These are phyloP conservation scores for Bisporella sp. DNA, from an alignment of 2,329 filamentous ascomycete species.

Conservation along the genomic window DNA sequence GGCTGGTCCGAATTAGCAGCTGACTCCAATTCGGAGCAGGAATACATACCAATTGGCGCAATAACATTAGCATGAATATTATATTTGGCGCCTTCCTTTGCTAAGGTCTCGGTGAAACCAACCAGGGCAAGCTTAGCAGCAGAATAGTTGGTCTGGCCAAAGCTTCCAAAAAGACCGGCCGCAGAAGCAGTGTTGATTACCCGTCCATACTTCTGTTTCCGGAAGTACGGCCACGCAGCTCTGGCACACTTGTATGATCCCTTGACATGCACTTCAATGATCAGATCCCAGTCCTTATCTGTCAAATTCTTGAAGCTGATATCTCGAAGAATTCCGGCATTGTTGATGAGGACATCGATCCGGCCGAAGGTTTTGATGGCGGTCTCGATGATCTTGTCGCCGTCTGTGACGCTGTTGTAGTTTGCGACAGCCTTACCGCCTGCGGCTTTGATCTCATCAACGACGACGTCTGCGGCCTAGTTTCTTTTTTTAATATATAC, in stretches of 20 bases:
- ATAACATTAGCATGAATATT: constrained; percentile 96
- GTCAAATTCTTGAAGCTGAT: constrained; percentile 99
- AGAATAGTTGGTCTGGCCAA: constrained; percentile 95
- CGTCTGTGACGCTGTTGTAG: constrained; percentile 91
- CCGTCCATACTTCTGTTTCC: constrained; percentile 96
- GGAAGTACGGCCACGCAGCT: constrained; percentile 95
- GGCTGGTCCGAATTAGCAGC: constrained; percentile 40
- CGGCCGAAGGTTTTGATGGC: constrained; percentile 76
- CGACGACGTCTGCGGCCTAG: constrained; percentile 75
- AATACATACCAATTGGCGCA: constrained; percentile 60
- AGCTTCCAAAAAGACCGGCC: constrained; percentile 90
- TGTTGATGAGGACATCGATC: constrained; percentile 94
- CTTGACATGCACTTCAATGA: constrained; percentile 86
- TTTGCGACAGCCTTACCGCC: constrained; percentile 96
- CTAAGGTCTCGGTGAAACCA: constrained; percentile 94
- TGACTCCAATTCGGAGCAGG: neutral
- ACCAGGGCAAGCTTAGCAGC: constrained; percentile 93
- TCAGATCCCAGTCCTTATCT: constrained; percentile 93
- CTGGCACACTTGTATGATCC: constrained; percentile 93
- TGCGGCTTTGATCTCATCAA: constrained; percentile 74
- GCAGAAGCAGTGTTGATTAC: constrained; percentile 97
- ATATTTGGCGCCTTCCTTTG: constrained; percentile 96
- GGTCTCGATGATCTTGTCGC: constrained; percentile 89
- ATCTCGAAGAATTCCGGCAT: constrained; percentile 87
- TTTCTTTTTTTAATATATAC: constrained; percentile 1